A percentile compares a stretch with the other conserved stretches of the same genome.
These are phyloP conservation scores for Lipomyces sp. DNA, from an alignment of 805 yeast genomes.

Conservation along the genomic window DNA sequence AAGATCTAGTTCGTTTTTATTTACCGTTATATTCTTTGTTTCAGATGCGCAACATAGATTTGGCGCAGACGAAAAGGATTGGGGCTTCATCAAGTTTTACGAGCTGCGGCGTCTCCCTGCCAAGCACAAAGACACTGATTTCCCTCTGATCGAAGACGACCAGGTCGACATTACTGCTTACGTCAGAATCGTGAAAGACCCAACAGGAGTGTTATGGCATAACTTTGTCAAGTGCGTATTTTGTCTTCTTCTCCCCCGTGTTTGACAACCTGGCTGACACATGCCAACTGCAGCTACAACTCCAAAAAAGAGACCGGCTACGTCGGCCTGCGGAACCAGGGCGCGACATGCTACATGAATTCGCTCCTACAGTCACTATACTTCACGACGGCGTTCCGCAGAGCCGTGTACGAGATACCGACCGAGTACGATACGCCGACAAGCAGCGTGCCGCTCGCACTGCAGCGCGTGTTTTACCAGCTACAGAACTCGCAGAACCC, in stretches of 20 bases:
- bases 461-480: slow-evolving; percentile 83
- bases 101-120: slow-evolving; percentile 47
- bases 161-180: slow-evolving; percentile 69
- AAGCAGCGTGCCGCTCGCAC: slow-evolving; percentile 71
- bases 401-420: slow-evolving; percentile 85
- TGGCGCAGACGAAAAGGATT: slow-evolving; percentile 71
- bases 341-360: slow-evolving; percentile 96
- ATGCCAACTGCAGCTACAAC: slow-evolving; percentile 49
- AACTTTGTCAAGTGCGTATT: slow-evolving; percentile 56
- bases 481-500: slow-evolving; percentile 71
- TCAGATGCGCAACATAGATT: slow-evolving; percentile 71
- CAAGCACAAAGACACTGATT: slow-evolving; percentile 40
- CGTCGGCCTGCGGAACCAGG: slow-evolving; percentile 93
- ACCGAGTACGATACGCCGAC: slow-evolving; percentile 56
- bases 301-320: slow-evolving; percentile 84
- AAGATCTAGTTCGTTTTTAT: neutral
- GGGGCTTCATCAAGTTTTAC: slow-evolving; percentile 88
- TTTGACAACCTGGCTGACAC: too few species aligned
- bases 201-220: slow-evolving; percentile 94
- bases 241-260: neutral
- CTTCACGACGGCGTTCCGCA: slow-evolving; percentile 77
- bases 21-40: neutral
- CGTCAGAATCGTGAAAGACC: slow-evolving; percentile 75
- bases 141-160: slow-evolving; percentile 50
- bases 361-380: slow-evolving; percentile 87